Evolutionary conservation across 2,329 filamentous ascomycete species (phyloP).

Genomic region (Ilyonectria mors-panacis): DNA sequence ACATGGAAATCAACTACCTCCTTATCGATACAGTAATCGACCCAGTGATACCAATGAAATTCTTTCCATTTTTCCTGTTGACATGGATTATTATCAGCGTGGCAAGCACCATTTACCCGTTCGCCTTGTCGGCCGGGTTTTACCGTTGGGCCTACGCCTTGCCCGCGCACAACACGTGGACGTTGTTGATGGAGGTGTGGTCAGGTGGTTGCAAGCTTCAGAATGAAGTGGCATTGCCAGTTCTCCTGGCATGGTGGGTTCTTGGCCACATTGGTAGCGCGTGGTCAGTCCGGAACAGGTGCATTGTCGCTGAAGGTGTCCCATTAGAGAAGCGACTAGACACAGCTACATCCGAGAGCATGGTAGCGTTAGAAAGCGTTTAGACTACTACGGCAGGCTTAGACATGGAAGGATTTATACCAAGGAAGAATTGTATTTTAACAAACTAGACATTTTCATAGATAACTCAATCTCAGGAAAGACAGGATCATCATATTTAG

Average conservation of each 20-base stretch:
- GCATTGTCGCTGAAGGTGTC: conserved; percentile 27
- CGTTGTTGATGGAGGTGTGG: conserved; percentile 59
- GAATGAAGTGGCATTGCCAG: conserved; percentile 53
- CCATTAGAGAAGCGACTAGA: conserved; percentile 11
- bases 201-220: conserved; percentile 58
- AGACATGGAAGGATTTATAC: not conserved
- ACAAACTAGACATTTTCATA: not conserved
- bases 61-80: conserved; percentile 59
- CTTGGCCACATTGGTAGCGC: conserved; percentile 43
- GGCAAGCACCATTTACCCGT: conserved; percentile 53
- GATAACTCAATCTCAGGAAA: no score
- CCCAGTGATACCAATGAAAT: conserved; percentile 50
- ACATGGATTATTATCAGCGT: conserved; percentile 60
- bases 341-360: conserved; percentile 5
- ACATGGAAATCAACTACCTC: conserved; percentile 60
- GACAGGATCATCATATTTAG: no score
- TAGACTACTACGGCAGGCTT: not conserved
- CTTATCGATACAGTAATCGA: conserved; percentile 54
- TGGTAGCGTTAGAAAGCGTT: not conserved
- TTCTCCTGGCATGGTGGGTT: conserved; percentile 59
- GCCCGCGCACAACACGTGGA: conserved; percentile 54
- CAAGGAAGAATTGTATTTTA: not conserved
- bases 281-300: conserved; percentile 46
- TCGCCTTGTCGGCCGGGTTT: conserved; percentile 57
- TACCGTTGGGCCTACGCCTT: conserved; percentile 57